Conservation (phyloP, 2,329 filamentous ascomycete genomes). For the Stenocarpella maydis region DNA sequence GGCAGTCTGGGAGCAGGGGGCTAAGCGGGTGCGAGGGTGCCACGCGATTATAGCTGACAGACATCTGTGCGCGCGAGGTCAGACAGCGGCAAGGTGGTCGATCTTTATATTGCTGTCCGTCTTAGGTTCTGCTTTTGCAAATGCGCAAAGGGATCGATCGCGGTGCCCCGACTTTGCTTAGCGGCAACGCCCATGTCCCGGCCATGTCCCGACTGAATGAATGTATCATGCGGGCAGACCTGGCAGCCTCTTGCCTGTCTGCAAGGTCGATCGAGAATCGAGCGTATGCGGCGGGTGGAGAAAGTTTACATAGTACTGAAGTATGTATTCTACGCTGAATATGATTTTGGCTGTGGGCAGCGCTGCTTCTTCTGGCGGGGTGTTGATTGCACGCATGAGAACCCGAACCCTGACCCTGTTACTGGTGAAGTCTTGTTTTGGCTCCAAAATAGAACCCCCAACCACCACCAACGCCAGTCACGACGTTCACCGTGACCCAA, state of each 20-base stretch:
- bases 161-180: background rate
- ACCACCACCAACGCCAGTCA: constrained; percentile 1
- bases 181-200: background rate
- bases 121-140: background rate
- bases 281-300: no score
- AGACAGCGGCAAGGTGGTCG: constrained; percentile 10
- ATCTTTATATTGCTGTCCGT: background rate
- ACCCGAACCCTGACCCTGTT: no score
- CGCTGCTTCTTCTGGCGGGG: background rate
- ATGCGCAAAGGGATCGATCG: background rate
- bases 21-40: constrained; percentile 13
- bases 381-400: no score
- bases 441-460: no score
- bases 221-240: background rate
- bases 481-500: constrained; percentile 1
- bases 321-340: no score
- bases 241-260: no score
- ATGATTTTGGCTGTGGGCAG: no score
- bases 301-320: no score
- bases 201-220: background rate
- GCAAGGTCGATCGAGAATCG: no score
- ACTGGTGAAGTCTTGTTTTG: no score
- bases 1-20: background rate
- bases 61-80: constrained; percentile 10
- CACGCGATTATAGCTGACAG: constrained; percentile 6